Evolutionary conservation across 352 stramenopile genomes (phyloP).

Genomic region (Globisporangium alternatum): DNA sequence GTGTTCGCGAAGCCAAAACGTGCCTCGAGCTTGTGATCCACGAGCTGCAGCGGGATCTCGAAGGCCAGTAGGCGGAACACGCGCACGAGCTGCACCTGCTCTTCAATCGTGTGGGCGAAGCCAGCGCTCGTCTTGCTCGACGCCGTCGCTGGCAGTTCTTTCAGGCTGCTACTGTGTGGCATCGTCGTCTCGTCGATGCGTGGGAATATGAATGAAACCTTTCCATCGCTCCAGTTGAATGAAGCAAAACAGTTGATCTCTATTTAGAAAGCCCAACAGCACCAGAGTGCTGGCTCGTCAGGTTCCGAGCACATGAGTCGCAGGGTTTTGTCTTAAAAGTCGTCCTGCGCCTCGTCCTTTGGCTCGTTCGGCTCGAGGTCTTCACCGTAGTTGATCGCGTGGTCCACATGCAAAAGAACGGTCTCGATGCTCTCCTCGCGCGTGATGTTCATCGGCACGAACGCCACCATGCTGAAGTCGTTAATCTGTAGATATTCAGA

Average conservation of each 20-base stretch:
- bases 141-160: constrained; percentile 11
- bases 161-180: background rate
- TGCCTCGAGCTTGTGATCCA: constrained; percentile 69
- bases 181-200: background rate
- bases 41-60: constrained; percentile 50
- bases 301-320: background rate
- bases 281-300: background rate
- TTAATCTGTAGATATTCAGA: constrained; percentile 53
- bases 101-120: constrained; percentile 54
- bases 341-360: constrained; percentile 55
- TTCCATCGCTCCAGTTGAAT: too few relatives aligned
- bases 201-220: background rate
- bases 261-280: background rate
- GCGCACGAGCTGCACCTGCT: constrained; percentile 71
- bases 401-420: constrained; percentile 94
- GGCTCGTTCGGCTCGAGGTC: constrained; percentile 92
- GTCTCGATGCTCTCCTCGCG: constrained; percentile 96
- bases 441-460: constrained; percentile 96
- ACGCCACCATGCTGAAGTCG: constrained; percentile 98
- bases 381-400: constrained; percentile 97
- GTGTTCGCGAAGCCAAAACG: background rate
- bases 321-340: constrained; percentile 5
- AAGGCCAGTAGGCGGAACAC: constrained; percentile 72
- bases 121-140: constrained; percentile 19
- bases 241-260: background rate